Conservation (phyloP, 345 rosid genomes). For the Aquilaria sinensis region DNA sequence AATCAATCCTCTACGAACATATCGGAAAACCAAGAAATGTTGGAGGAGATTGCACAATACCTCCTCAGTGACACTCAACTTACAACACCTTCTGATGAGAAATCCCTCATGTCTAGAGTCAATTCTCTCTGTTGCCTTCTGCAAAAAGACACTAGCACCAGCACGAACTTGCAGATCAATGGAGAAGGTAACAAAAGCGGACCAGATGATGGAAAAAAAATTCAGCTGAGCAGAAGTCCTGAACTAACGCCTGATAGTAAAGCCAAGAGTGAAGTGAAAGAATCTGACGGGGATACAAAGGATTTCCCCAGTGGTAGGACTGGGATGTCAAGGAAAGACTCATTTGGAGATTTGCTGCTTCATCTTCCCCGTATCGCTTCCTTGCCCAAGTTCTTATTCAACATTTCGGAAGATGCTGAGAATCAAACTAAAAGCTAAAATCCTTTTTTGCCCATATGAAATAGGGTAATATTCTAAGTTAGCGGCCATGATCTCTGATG, state of each 20-base stretch:
- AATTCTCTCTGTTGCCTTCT: conserved; percentile 92
- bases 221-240: conserved; percentile 17
- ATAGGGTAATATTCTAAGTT: background rate
- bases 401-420: conserved; percentile 80
- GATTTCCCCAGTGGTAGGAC: conserved; percentile 50
- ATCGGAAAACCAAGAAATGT: conserved; percentile 42
- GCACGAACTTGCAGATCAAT: conserved; percentile 43
- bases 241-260: conserved; percentile 28
- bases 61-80: conserved; percentile 76
- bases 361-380: conserved; percentile 91
- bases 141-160: conserved; percentile 60
- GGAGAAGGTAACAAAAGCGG: conserved; percentile 33
- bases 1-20: conserved; percentile 33
- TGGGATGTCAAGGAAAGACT: conserved; percentile 92
- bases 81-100: conserved; percentile 73
- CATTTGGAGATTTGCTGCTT: conserved; percentile 72
- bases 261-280: conserved; percentile 20
- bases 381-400: conserved; percentile 84
- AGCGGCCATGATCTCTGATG: too few relatives aligned
- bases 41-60: conserved; percentile 80
- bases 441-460: conserved; percentile 7
- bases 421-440: conserved; percentile 29
- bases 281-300: conserved; percentile 32
- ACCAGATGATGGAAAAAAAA: conserved; percentile 24
- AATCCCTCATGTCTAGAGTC: conserved; percentile 94